These are phyloP conservation scores for Phytophthora pistaciae DNA, from an alignment of 352 stramenopile species.

Conservation along the genomic window DNA sequence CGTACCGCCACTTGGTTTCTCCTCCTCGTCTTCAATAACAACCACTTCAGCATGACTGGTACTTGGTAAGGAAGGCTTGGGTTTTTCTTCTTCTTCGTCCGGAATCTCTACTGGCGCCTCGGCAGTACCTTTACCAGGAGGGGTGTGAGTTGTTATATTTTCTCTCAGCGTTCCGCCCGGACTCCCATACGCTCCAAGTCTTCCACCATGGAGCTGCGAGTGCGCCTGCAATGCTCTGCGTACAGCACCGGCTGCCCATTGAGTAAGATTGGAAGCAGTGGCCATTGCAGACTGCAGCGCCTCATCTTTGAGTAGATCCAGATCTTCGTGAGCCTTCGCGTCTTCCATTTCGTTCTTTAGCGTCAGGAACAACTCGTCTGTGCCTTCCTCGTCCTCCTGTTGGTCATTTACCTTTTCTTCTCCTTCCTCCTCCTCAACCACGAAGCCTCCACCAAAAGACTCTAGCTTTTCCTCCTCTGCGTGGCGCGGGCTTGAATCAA, in stretches of 20 bases:
- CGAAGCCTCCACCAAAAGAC: background rate
- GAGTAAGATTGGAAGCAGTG: conserved; percentile 89
- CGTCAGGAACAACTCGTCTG: conserved; percentile 60
- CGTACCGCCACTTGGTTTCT: background rate
- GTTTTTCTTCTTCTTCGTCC: conserved; percentile 19
- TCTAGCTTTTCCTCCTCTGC: conserved; percentile 8
- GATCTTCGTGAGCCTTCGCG: conserved; percentile 70
- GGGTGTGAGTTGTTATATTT: background rate
- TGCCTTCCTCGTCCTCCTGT: conserved; percentile 31
- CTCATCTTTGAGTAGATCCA: conserved; percentile 69
- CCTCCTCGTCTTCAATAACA: conserved; percentile 40
- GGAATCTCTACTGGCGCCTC: conserved; percentile 20
- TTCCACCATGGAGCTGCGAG: conserved; percentile 48
- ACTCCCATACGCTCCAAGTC: conserved; percentile 16
- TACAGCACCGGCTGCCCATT: conserved; percentile 87
- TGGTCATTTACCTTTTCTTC: background rate
- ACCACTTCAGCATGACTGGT: conserved; percentile 17
- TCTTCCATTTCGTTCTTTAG: conserved; percentile 81
- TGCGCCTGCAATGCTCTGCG: conserved; percentile 76
- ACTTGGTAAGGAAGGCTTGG: conserved; percentile 1
- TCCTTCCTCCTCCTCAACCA: conserved; percentile 2
- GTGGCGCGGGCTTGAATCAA: background rate
- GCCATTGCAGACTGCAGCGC: conserved; percentile 79
- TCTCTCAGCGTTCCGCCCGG: conserved; percentile 1
- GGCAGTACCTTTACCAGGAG: conserved; percentile 11